Evolutionary conservation across 2,329 filamentous ascomycete genomes (phyloP), one percentile per base, ranked within the genome.

Genomic region (Scolecobasidium constrictum): DNA sequence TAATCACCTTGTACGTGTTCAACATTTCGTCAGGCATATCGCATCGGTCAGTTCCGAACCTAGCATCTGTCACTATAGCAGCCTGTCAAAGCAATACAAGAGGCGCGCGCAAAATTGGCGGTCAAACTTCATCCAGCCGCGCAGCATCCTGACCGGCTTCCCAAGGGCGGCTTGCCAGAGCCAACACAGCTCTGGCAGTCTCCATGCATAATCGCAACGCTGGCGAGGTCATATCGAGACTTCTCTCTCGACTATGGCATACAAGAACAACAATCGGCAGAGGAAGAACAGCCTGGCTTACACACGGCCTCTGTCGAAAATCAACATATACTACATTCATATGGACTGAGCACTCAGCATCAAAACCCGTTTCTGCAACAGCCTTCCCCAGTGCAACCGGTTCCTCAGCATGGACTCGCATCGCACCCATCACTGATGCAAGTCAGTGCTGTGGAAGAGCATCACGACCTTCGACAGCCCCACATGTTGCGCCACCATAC

Each of bases 131-230:
- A 54, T 57, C 56, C 57, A 53, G 56, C 49, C 13, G 21, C 35
- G 15, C 18, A 18, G 18, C 52, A 49, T 54, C 55, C 56, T 55
- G 58, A 60, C 56, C 58, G 59, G 59, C 58, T 58, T 60, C 59
- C 53, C 62, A 56, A 53, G 56, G 60, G 63, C 61, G 56, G 60
- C 59, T 62, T 67, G 63, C 64, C 62, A 64, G 64, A 66, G 64
- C 39, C 63, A 59, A 61, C 56, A 53, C 61, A 60, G 63, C 64
- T 67, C 64, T 66, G 64, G 66, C 64, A 67, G 65, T 63, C 63
- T 66, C 60, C 59, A 67, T 66, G 63, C 63, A 62, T 61, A 63
- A 57, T 65, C 56, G 65, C 65, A 66, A 67, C 58, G 57, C 65
- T 69, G 65, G 66, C 66, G 63, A 63, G 56, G 52, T 54, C 64